phyloP scores from a whole-genome alignment of 2,329 filamentous ascomycete species.

The Phaeosphaeria sp. region DNA sequence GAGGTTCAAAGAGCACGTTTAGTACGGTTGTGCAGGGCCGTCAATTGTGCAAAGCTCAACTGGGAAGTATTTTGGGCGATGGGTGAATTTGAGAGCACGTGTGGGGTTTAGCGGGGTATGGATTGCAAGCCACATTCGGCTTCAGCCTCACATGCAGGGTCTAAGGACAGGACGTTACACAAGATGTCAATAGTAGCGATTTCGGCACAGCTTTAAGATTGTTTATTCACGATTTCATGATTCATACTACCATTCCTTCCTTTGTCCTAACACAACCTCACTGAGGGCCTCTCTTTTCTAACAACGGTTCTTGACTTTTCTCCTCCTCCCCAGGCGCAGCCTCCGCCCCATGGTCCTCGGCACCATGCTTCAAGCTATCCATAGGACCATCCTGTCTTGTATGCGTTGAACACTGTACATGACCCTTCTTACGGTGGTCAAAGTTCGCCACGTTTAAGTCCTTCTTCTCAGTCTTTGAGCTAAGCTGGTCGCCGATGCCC shows the following conservation, averaged over 20 bases:
- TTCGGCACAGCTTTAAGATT: neutral
- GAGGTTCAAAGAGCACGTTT: neutral
- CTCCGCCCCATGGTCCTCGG: slow-evolving; percentile 26
- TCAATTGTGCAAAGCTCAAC: slow-evolving; percentile 5
- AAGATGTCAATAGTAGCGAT: neutral
- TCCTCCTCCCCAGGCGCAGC: slow-evolving; percentile 36
- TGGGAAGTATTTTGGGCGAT: too few relatives aligned
- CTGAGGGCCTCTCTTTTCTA: slow-evolving; percentile 30
- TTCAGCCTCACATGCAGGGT: slow-evolving; percentile 8
- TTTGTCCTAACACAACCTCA: neutral
- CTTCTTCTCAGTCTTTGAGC: slow-evolving; percentile 40
- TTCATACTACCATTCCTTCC: neutral
- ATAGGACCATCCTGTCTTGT: slow-evolving; percentile 4
- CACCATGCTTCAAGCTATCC: slow-evolving; percentile 20
- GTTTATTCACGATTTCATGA: slow-evolving; percentile 6
- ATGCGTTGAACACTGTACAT: neutral
- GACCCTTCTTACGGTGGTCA: neutral
- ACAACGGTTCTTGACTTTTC: slow-evolving; percentile 29
- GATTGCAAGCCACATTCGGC: slow-evolving; percentile 9
- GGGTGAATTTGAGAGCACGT: slow-evolving; percentile 37
- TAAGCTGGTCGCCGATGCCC: slow-evolving; percentile 43
- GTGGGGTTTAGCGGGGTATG: slow-evolving; percentile 36
- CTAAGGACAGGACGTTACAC: slow-evolving; percentile 1
- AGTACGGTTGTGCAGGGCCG: slow-evolving; percentile 1
- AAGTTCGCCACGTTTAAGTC: slow-evolving; percentile 31